phyloP scores from a whole-genome alignment of 768 basidiomycete genomes.

The Rhodotorula sphaerocarpa region DNA sequence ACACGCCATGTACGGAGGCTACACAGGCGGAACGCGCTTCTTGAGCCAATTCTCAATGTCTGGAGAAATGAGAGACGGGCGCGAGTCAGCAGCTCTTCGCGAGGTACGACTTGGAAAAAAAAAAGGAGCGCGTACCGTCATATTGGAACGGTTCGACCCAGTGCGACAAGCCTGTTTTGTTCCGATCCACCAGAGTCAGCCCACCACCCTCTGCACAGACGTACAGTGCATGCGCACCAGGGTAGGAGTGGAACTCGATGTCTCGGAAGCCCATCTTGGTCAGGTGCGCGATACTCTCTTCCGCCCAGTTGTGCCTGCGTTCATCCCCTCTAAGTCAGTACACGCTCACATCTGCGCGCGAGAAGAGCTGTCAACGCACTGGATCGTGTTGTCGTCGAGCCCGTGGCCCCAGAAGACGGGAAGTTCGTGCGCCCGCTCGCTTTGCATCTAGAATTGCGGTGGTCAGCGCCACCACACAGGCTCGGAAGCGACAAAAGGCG shows the following conservation, averaged over 20 bases:
- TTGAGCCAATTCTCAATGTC: too few species aligned
- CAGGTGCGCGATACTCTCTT: background rate
- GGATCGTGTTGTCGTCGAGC: background rate
- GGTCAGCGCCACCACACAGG: too few species aligned
- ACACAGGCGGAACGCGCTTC: too few species aligned
- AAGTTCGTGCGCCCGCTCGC: background rate
- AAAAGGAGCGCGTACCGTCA: background rate
- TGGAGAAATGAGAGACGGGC: too few species aligned
- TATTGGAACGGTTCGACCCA: background rate
- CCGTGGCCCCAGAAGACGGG: conserved; percentile 2
- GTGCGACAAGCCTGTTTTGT: background rate
- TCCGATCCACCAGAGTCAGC: background rate
- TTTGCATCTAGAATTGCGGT: background rate
- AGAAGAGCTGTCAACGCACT: background rate
- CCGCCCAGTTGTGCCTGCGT: background rate
- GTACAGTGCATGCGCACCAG: background rate
- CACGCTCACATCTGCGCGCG: too few species aligned
- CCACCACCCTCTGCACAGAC: background rate
- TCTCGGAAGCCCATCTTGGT: background rate
- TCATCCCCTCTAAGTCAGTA: background rate
- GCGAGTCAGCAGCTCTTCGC: conserved; percentile 5
- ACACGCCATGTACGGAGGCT: too few species aligned
- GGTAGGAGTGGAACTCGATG: background rate
- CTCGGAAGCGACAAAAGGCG: too few species aligned
- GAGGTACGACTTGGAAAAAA: too few species aligned